These are phyloP conservation scores for Phellopilus nigrolimitatus DNA, from an alignment of 1,284 basidiomycete genomes.

Conservation along the genomic window DNA sequence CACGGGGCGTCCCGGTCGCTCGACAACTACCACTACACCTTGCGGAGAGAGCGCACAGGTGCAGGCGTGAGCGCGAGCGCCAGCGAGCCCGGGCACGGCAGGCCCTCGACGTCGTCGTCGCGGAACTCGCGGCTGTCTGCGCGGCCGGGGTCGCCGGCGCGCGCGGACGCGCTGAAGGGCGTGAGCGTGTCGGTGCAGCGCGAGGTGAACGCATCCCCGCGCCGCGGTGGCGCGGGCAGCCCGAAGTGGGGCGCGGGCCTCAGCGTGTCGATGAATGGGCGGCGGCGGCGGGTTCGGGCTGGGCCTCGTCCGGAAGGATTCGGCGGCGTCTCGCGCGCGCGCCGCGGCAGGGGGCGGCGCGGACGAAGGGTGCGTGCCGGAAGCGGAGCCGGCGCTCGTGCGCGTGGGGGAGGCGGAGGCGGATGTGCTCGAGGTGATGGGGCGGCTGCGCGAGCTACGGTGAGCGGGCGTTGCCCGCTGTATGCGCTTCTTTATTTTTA, in stretches of 20 bases:
- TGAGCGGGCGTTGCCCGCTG: not conserved
- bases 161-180: slow-evolving; percentile 1
- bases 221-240: not conserved
- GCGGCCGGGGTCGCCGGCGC: not conserved
- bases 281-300: not conserved
- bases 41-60: too few species aligned
- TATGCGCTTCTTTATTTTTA: too few species aligned
- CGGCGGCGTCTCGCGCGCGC: not conserved
- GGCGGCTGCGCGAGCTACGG: slow-evolving; percentile 4
- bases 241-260: not conserved
- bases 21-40: too few species aligned
- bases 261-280: not conserved
- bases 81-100: not conserved
- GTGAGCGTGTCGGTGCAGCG: slow-evolving; percentile 17
- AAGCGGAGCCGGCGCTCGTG: not conserved
- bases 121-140: not conserved
- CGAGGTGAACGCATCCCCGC: not conserved
- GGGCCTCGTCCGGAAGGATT: not conserved
- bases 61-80: too few species aligned
- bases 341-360: not conserved
- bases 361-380: not conserved
- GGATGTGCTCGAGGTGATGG: slow-evolving; percentile 7
- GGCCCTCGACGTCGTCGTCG: too few species aligned
- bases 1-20: not conserved
- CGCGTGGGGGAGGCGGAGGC: slow-evolving; percentile 5